Base-by-base conservation (phyloP, 352 stramenopile genomes). In the Pythium sp. region DNA sequence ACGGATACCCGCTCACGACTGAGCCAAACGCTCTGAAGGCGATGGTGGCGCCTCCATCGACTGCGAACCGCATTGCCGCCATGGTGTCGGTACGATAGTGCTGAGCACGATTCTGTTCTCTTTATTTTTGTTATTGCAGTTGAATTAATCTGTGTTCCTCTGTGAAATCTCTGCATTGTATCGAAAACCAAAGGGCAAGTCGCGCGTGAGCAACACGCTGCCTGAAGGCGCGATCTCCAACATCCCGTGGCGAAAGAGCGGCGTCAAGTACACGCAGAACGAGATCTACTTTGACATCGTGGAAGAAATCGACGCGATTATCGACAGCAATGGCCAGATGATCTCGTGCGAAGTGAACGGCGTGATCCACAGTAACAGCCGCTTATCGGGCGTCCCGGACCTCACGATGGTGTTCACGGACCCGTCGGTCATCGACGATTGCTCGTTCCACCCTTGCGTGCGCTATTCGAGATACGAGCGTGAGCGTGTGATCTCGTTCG, bases 201-300 rank as follows among this genome's bases (percentile, higher is more conserved):
- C 92, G 32, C 82, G 76, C 24, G 88, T 98, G 15, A 97, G 91
- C 67, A 97, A 98, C 63, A 93, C 87, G 57, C 73, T 98, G 20
- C 94, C 93, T 0, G 93, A 93, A 53, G 94, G 95, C 8, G 96
- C 95, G 2, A 86, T 98, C 32, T 98, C 91, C 38, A 98, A 96
- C 74, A 99, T 99, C 78, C 97, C 97, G 26, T 99, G 97, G 97
- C 84, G 97, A 70, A 98, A 98, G 70, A 94, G 89, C 57, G 95
- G 91, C 62, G 97, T 99, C 61, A 90, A 90, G 55, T 99, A 99
- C 78, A 92, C 86, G 58, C 87, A 93, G 71, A 99, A 99, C 84
- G 97, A 99, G 82, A 98, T 99, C 59, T 99, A 99, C 78, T 96
- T 99, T 67, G 97, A 99, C 76, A 98, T 99, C 74, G 84, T 99